These are phyloP conservation scores for Kodamaea arcana DNA, from an alignment of 1,139 yeast species.

Conservation along the genomic window DNA sequence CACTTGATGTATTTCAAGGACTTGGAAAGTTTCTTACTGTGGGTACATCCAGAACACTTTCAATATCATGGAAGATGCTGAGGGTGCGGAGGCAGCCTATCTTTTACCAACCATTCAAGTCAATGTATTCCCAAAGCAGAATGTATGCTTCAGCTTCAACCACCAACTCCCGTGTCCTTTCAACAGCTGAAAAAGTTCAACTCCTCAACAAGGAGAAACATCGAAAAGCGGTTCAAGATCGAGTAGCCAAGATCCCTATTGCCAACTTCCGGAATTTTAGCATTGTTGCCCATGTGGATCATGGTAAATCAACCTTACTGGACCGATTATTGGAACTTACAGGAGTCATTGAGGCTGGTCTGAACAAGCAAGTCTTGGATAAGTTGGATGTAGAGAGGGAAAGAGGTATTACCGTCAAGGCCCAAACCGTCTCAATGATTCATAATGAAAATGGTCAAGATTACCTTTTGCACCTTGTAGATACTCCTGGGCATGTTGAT, in stretches of 20 bases:
- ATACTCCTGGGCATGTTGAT: constrained; percentile 98
- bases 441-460: constrained; percentile 60
- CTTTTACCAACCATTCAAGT: no score
- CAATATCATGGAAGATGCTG: no score
- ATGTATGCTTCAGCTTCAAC: neutral
- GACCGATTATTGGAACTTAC: constrained; percentile 85
- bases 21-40: no score
- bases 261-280: constrained; percentile 85
- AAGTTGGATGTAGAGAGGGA: constrained; percentile 44
- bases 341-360: constrained; percentile 73
- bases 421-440: constrained; percentile 94
- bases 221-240: constrained; percentile 37
- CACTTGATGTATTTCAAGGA: no score
- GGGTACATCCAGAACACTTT: no score
- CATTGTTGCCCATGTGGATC: constrained; percentile 96
- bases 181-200: constrained; percentile 26
- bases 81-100: no score
- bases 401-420: constrained; percentile 93
- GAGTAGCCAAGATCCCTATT: constrained; percentile 72
- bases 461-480: constrained; percentile 83
- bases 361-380: constrained; percentile 85
- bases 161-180: constrained; percentile 9
- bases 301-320: constrained; percentile 90
- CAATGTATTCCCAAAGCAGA: no score
- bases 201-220: constrained; percentile 30